Evolutionary conservation across 768 basidiomycete genomes (phyloP), one percentile per base, ranked within the genome.

Genomic region (Amanita rimosa): DNA sequence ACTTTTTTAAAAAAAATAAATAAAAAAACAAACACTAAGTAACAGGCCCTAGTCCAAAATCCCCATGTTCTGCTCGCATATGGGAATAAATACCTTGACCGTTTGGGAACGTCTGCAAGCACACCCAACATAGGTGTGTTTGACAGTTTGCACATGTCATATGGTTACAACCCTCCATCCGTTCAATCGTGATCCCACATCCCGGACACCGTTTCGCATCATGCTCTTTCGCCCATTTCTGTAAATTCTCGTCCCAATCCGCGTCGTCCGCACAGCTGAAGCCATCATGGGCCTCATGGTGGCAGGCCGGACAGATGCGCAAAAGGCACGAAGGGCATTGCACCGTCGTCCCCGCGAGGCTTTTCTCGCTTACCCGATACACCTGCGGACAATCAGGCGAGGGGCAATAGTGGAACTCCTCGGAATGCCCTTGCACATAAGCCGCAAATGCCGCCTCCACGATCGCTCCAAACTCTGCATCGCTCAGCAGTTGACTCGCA

Each of bases 101-200:
- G 31, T 69, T 67, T 0, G 75, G 73, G 63, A 88, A 90, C 36
- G 81, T 85, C 62, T 72, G 63, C 60, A 85, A 56, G 60, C 87
- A 91, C 19, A 78, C 77, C 88, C 87, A 90, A 51, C 87, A 91
- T 1, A 81, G 81, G 59, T 91, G 87, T 0, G 83, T 79, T 55
- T 76, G 73, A 60, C 87, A 91, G 27, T 73, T 71, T 0, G 69
- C 70, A 62, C 87, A 91, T n/a, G 76, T 80, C 72, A 91, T 79
- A 60, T 91, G 87, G 64, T 91, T 84, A 62, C 87, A 91, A 0
- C 87, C 87, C 53, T 79, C 82, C 24, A 65, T 67, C 35, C 81
- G 78, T 62, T 90, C 84, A 54, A 91, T 88, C 5, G 74, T 70
- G 6, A 74, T 72, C 47, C 74, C 74, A 66, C 87, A 91, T 0